Base-by-base conservation (phyloP, 768 basidiomycete species). In the Chalciporus piperatus region DNA sequence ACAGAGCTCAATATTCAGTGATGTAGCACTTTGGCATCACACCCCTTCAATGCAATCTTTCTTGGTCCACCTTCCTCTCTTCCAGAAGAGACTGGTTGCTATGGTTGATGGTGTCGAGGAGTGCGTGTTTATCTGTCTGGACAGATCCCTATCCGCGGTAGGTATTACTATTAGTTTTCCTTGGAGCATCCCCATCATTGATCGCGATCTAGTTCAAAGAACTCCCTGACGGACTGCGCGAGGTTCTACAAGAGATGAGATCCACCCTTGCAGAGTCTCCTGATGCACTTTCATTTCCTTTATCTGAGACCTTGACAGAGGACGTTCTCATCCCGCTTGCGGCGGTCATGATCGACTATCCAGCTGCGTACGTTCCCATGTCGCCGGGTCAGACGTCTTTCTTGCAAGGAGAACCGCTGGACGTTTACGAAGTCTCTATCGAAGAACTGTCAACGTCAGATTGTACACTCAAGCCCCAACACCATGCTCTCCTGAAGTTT, bases 311-410 rank as follows among this genome's bases (percentile, higher is more conserved):
- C 22, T 57, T 71, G 13, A 44, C 68, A 5, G 54, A 64, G 44
- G 59, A 51, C 20, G 59, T 49, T 10, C 64, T 71, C 2, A 67
- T 87, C 38, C 78, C 84, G 13, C 70, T 87, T 5, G 81, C 84
- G 4, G 85, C 75, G 1, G 52, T 83, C 8, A 62, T 86, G 22
- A 75, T 86, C 30, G 84, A 84, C 51, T 87, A 86, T 57, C 79
- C 80, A 9, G 75, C 85, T 9, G 76, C 74, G n/a, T 78, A 76
- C 44, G 74, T 76, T 20, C 83, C 83, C 45, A 60, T 76, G 27
- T 75, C 74, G 27, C 42, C 62, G 5, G 55, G 56, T 0, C 65
- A 70, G 47, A 61, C 63, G 3, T 51, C 63, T 16, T 81, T 77
- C 58, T 73, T 86, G n/a, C 66, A 67, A 41, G 62, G 75, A 17